Percentiles rank a stretch among this genome's conserved stretches.
These are phyloP conservation scores for Sphaerulina vaccinii DNA, from an alignment of 2,329 filamentous ascomycete genomes.

Conservation along the genomic window DNA sequence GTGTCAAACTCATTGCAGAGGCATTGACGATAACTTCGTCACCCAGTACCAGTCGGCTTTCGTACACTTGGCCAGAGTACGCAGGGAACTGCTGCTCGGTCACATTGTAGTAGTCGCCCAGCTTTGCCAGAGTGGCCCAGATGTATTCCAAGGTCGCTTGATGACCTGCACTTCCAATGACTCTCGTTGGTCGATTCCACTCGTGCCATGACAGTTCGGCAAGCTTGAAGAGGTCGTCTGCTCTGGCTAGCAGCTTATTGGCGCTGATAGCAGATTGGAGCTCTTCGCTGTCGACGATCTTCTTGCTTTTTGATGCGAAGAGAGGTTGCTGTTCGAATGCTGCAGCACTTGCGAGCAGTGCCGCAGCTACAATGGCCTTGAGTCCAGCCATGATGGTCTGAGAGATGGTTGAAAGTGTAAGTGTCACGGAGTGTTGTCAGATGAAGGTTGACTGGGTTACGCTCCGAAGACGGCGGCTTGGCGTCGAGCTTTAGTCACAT, in stretches of 20 bases:
- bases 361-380: neutral
- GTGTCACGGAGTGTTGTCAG: neutral
- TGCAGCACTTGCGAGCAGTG: constrained; percentile 1
- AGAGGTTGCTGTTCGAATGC: constrained; percentile 19
- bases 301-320: constrained; percentile 7
- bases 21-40: constrained; percentile 60
- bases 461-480: neutral
- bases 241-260: constrained; percentile 58
- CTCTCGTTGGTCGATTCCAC: constrained; percentile 67
- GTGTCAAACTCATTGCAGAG: constrained; percentile 52
- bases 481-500: too few relatives aligned
- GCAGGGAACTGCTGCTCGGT: constrained; percentile 46
- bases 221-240: constrained; percentile 62
- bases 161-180: constrained; percentile 58
- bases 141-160: constrained; percentile 34
- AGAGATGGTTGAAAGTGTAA: neutral
- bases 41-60: constrained; percentile 49
- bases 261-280: constrained; percentile 59
- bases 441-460: neutral
- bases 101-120: constrained; percentile 62
- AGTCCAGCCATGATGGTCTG: neutral
- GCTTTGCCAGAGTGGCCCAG: constrained; percentile 39
- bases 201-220: constrained; percentile 60
- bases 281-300: constrained; percentile 38
- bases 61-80: constrained; percentile 31